phyloP scores from a whole-genome alignment of 2,329 filamentous ascomycete genomes.

The Westerdykella sp. region DNA sequence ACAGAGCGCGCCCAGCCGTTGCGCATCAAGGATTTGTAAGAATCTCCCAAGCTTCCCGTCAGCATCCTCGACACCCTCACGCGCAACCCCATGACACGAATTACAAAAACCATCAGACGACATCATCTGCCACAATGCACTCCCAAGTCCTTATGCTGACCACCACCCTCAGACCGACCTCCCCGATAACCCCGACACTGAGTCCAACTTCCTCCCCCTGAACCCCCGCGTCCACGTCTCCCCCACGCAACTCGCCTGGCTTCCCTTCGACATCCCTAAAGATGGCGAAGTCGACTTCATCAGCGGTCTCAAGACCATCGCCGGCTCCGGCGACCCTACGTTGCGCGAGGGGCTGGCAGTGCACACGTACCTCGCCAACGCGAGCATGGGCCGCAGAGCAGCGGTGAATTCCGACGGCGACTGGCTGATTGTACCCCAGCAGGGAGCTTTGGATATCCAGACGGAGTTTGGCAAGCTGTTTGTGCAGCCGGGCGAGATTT shows the following conservation, averaged over 20 bases:
- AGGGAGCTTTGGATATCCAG: constrained; percentile 66
- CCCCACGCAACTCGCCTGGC: constrained; percentile 34
- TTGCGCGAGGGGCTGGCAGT: constrained; percentile 33
- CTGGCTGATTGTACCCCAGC: constrained; percentile 68
- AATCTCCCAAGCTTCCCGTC: not conserved
- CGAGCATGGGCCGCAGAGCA: constrained; percentile 33
- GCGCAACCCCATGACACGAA: no score
- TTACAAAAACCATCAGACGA: no score
- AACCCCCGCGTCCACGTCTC: constrained; percentile 35
- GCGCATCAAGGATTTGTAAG: constrained; percentile 37
- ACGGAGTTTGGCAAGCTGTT: constrained; percentile 70
- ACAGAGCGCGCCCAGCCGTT: constrained; percentile 33
- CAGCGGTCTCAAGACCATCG: constrained; percentile 33
- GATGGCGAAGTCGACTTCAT: constrained; percentile 30
- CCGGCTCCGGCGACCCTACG: constrained; percentile 35
- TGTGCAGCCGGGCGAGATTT: constrained; percentile 72
- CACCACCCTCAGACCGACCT: constrained; percentile 25
- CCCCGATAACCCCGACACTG: constrained; percentile 32
- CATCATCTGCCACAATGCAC: not conserved
- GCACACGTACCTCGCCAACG: constrained; percentile 32
- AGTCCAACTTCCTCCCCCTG: constrained; percentile 31
- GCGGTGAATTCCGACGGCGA: constrained; percentile 64
- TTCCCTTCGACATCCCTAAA: constrained; percentile 31
- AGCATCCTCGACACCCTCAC: no score
- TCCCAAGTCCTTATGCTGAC: constrained; percentile 19